Evolutionary conservation across 2,329 filamentous ascomycete species (phyloP), one percentile per base, ranked within the genome.

Genomic region (Lasiodiplodia theobromae): DNA sequence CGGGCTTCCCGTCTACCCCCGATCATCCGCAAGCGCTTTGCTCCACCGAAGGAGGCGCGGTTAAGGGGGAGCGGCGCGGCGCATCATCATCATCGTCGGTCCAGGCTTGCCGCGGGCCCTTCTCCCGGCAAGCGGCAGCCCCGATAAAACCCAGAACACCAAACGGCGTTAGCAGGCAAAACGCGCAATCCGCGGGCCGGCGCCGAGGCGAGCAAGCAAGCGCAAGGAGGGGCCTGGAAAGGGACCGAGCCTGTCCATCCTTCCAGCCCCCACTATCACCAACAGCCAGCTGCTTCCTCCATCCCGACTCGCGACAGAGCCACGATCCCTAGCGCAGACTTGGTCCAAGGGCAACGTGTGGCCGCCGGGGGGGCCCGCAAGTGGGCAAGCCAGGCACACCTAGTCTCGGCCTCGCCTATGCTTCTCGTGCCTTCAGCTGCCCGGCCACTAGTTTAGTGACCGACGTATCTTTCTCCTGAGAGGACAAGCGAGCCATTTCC

Each of bases 161-260:
- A 51, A 28, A 52, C 44, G 18, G 16, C 31, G 47, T 64, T 52
- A 64, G 60, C 51, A 52, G 31, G 47, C 51, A 51, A 47, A 47
- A 64, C 58, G 47, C 60, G 60, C 60, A 64, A 64, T 64, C 57
- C 21, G 60, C 60, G 60, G 60, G 60, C 60, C 60, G 60, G 47
- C 60, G 60, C 60, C 60, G 60, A 49, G 44, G 44, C 8, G 44
- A 47, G 31, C 40, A 44, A 31, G 31, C 31, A 31, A 34, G 31
- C 31, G 40, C 14, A 44, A 28, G 51, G 25, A 51, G 60, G 58
- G 58, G 58, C 40, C 58, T 62, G 58, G 40, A 25, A 31, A 51
- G 40, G 58, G 58, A 49, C 57, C 57, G 57, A 62, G 57, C 57
- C 57, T 28, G 7, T 60, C 21, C 23, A 34, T 49, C 58, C 23